A percentile compares a stretch with the other conserved stretches of the same genome.
These are phyloP conservation scores for Aspergillus aculeatinus DNA, from an alignment of 2,329 filamentous ascomycete species.

Conservation along the genomic window DNA sequence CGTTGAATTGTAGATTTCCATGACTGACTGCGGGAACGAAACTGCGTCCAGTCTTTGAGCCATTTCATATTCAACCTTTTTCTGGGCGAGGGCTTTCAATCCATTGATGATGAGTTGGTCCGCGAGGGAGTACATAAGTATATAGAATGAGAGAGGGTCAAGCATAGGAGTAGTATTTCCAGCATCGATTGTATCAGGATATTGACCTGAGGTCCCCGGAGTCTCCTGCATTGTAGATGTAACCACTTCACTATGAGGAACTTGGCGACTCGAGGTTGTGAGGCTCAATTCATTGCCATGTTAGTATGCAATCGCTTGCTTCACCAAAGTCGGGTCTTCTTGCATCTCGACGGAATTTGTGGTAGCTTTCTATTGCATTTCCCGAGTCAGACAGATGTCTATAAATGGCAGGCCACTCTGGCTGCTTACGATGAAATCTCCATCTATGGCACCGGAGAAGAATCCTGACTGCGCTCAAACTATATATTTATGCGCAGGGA, in stretches of 20 bases:
- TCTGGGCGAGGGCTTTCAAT: too few species aligned
- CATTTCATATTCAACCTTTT: too few species aligned
- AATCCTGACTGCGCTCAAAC: slow-evolving; percentile 3
- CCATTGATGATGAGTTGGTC: too few species aligned
- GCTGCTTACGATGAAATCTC: neutral
- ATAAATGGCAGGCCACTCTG: neutral
- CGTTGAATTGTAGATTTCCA: slow-evolving; percentile 8
- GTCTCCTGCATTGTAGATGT: slow-evolving; percentile 3
- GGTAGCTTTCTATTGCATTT: neutral
- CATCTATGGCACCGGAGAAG: neutral
- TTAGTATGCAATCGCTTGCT: neutral
- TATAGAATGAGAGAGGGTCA: slow-evolving; percentile 1
- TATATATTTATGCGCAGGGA: slow-evolving; percentile 2
- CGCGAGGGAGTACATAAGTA: neutral
- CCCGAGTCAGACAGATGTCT: neutral
- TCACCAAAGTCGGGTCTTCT: neutral
- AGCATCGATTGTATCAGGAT: too few species aligned
- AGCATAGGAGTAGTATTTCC: neutral
- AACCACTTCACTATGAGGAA: neutral
- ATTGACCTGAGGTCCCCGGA: too few species aligned
- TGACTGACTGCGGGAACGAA: slow-evolving; percentile 7
- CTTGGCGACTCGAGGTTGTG: neutral
- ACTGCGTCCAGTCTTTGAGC: neutral
- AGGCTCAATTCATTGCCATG: neutral
- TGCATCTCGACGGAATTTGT: neutral